These are phyloP conservation scores for Coniosporium apollinis DNA, from an alignment of 495 filamentous ascomycete genomes.

Conservation along the genomic window DNA sequence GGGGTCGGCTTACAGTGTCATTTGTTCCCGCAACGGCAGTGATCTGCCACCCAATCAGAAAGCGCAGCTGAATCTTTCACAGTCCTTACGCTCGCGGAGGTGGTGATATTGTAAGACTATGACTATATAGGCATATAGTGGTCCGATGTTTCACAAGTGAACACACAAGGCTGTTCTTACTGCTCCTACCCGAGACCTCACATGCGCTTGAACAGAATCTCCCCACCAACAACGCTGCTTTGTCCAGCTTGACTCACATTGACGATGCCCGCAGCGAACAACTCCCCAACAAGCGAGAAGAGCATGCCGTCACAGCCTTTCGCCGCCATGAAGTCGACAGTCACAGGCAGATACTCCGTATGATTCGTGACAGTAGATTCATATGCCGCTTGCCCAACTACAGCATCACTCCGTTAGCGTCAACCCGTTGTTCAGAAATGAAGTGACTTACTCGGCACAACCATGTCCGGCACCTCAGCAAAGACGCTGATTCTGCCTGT, in stretches of 20 bases:
- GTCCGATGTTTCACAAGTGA: too few species aligned
- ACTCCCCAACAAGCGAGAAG: conserved; percentile 34
- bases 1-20: too few species aligned
- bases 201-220: conserved; percentile 17
- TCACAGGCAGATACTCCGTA: conserved; percentile 40
- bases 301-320: conserved; percentile 47
- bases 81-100: too few species aligned
- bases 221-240: conserved; percentile 16
- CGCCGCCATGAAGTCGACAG: conserved; percentile 39
- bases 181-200: too few species aligned
- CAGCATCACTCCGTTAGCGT: not conserved
- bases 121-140: too few species aligned
- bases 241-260: conserved; percentile 27
- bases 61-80: too few species aligned
- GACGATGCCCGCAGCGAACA: conserved; percentile 34
- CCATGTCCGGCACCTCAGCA: conserved; percentile 36
- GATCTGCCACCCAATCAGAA: too few species aligned
- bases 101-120: too few species aligned
- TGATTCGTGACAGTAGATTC: conserved; percentile 35
- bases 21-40: too few species aligned
- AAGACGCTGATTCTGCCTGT: conserved; percentile 29
- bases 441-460: conserved; percentile 29
- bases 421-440: not conserved
- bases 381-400: conserved; percentile 34
- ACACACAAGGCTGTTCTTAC: too few species aligned